Percentiles rank a stretch among this genome's conserved stretches.
Evolutionary conservation across 176 grass and related monocot genomes (phyloP).

Genomic region (Musa troglodytarum): DNA sequence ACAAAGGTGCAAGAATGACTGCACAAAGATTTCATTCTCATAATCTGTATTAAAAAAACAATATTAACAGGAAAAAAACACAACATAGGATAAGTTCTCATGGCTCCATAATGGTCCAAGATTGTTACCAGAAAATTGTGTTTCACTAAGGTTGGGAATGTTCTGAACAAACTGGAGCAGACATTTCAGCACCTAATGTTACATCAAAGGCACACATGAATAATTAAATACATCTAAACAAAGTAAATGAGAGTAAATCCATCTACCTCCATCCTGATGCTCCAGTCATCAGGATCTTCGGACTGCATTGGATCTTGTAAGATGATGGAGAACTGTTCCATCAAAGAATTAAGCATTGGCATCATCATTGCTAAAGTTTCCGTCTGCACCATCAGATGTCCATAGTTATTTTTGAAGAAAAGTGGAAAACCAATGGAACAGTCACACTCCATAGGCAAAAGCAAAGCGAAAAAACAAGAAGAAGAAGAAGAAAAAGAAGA

Average conservation of each 20-base stretch:
- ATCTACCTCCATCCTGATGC: constrained; percentile 89
- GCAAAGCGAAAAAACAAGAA: too few relatives aligned
- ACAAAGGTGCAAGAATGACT: constrained; percentile 72
- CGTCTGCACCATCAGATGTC: constrained; percentile 39
- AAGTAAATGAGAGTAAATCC: background rate
- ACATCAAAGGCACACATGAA: constrained; percentile 28
- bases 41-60: background rate
- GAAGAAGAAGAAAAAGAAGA: constrained; percentile 12
- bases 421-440: background rate
- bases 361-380: constrained; percentile 67
- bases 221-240: background rate
- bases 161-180: constrained; percentile 92
- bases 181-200: constrained; percentile 89
- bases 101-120: background rate
- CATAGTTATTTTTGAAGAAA: constrained; percentile 13
- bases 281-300: constrained; percentile 91
- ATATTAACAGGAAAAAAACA: constrained; percentile 5
- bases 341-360: constrained; percentile 66
- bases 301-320: constrained; percentile 64
- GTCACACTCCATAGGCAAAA: background rate
- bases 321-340: constrained; percentile 68
- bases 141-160: constrained; percentile 64
- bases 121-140: constrained; percentile 56
- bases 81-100: background rate
- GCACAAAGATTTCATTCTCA: constrained; percentile 17